Percentiles rank a stretch among this genome's conserved stretches.
Conservation (phyloP, 805 yeast genomes). For the Grigorovia jiainica region DNA sequence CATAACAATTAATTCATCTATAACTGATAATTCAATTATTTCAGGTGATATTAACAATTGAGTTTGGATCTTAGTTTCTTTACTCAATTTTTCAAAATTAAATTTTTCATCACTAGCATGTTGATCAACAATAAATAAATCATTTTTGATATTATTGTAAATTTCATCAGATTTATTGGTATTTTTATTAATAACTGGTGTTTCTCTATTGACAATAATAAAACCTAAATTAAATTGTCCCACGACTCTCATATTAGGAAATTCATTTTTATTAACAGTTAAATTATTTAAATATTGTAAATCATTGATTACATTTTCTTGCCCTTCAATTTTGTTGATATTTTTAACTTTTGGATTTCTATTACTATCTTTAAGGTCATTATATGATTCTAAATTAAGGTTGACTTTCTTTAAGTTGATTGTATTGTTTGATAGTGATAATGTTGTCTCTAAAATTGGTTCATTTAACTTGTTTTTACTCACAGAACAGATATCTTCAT, state of each 20-base stretch:
- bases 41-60: constrained; percentile 63
- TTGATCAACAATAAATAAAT: constrained; percentile 85
- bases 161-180: constrained; percentile 11
- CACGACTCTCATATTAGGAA: constrained; percentile 61
- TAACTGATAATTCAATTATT: constrained; percentile 52
- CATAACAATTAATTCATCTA: constrained; percentile 67
- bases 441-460: not conserved
- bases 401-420: not conserved
- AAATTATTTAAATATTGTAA: constrained; percentile 51
- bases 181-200: not conserved
- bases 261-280: constrained; percentile 63
- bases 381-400: not conserved
- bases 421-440: no score
- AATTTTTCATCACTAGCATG: constrained; percentile 96
- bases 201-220: constrained; percentile 56
- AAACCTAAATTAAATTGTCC: constrained; percentile 97
- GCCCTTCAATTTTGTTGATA: constrained; percentile 27
- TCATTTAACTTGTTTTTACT: not conserved
- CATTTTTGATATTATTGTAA: constrained; percentile 26
- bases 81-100: constrained; percentile 69
- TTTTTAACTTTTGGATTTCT: constrained; percentile 7
- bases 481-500: not conserved
- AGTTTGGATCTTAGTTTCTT: constrained; percentile 45
- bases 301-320: constrained; percentile 40
- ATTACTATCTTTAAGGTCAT: not conserved